phyloP scores from a whole-genome alignment of 371 early-diverging fungal species.

The Mucor piriformis region DNA sequence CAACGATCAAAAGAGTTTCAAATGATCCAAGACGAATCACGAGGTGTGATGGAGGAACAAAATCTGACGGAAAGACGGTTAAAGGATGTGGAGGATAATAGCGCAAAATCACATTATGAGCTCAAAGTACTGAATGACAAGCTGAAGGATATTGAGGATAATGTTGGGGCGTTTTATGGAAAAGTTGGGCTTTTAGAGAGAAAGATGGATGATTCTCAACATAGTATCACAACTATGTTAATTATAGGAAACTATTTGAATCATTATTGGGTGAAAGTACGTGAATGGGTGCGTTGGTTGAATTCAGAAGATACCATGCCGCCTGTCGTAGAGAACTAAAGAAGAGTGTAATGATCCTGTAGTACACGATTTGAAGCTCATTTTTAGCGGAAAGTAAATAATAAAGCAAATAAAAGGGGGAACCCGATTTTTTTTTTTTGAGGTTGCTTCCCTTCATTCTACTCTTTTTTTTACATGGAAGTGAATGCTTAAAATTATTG shows the following conservation, averaged over 20 bases:
- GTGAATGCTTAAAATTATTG: constrained; percentile 10
- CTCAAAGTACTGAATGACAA: constrained; percentile 49
- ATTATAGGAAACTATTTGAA: constrained; percentile 54
- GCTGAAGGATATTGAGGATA: constrained; percentile 49
- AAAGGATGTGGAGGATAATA: constrained; percentile 43
- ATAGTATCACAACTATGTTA: constrained; percentile 49
- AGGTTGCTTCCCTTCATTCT: too few relatives aligned
- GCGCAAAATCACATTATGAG: constrained; percentile 52
- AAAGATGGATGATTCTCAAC: constrained; percentile 52
- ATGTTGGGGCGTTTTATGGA: constrained; percentile 44
- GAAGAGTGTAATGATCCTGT: too few relatives aligned
- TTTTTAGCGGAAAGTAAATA: too few relatives aligned
- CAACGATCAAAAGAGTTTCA: constrained; percentile 37
- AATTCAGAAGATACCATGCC: background rate
- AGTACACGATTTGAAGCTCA: too few relatives aligned
- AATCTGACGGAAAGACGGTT: constrained; percentile 31
- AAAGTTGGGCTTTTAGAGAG: constrained; percentile 46
- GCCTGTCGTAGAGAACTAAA: too few relatives aligned
- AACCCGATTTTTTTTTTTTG: background rate
- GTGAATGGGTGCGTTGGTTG: constrained; percentile 26
- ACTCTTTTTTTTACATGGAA: background rate
- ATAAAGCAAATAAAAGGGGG: too few relatives aligned
- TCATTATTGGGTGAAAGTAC: constrained; percentile 48
- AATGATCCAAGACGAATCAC: constrained; percentile 24
- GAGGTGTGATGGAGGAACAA: constrained; percentile 39